Conservation (phyloP, 306 rosid species). For the Prunus mongolica region DNA sequence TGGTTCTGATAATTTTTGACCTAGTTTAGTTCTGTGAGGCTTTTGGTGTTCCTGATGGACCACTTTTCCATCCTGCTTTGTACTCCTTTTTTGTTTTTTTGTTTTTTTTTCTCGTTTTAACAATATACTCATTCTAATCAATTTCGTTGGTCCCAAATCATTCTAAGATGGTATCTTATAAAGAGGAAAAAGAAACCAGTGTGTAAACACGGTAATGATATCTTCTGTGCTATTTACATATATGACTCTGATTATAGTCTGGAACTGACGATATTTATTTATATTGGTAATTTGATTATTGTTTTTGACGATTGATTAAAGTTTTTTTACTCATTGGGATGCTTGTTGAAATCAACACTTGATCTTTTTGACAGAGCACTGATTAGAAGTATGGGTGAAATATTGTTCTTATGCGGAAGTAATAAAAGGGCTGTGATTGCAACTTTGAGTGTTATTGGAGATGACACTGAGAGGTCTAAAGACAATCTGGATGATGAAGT, state of each 20-base stretch:
- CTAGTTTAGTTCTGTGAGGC: neutral
- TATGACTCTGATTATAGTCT: neutral
- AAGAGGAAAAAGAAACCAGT: neutral
- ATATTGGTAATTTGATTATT: constrained; percentile 17
- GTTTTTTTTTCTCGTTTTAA: no score
- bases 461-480: constrained; percentile 35
- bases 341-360: constrained; percentile 13
- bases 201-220: neutral
- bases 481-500: constrained; percentile 64
- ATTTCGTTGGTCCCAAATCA: neutral
- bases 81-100: neutral
- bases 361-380: constrained; percentile 55
- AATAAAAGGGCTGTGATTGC: constrained; percentile 72
- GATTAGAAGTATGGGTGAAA: constrained; percentile 84
- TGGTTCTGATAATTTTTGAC: neutral
- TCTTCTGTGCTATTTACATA: neutral
- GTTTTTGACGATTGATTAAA: neutral
- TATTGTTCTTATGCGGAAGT: constrained; percentile 79
- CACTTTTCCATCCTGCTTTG: neutral
- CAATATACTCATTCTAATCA: neutral
- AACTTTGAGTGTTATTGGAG: constrained; percentile 55
- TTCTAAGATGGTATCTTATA: neutral
- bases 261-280: neutral
- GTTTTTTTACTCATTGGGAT: constrained; percentile 13
- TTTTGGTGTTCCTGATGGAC: neutral